phyloP scores from a whole-genome alignment of 2,329 filamentous ascomycete genomes.

The Fusarium transvaalense region DNA sequence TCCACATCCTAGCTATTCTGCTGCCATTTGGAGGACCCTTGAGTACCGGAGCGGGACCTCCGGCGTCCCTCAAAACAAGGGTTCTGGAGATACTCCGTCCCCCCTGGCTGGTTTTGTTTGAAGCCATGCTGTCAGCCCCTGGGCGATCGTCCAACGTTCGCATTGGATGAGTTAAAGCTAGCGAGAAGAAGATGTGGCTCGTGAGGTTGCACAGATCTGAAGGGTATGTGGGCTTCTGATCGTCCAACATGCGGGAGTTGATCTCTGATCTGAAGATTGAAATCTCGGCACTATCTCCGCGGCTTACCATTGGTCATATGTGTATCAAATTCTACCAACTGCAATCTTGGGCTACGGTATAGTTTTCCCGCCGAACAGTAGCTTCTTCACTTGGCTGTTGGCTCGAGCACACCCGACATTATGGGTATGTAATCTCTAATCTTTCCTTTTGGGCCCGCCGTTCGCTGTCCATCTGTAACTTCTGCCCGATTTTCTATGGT shows the following conservation, averaged over 20 bases:
- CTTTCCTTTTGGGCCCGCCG: background rate
- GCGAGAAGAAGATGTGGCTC: constrained; percentile 14
- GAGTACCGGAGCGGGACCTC: constrained; percentile 19
- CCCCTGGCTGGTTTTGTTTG: constrained; percentile 7
- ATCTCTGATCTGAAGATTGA: background rate
- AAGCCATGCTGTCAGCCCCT: constrained; percentile 17
- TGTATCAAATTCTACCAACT: background rate
- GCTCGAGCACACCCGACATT: background rate
- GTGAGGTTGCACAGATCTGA: constrained; percentile 24
- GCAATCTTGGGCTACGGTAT: background rate
- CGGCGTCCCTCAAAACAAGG: constrained; percentile 7
- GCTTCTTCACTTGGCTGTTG: background rate
- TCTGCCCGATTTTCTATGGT: background rate
- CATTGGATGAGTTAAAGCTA: background rate
- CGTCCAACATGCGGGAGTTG: constrained; percentile 5
- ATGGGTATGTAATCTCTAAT: background rate
- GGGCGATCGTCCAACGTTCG: background rate
- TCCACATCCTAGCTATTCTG: constrained; percentile 10
- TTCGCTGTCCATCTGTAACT: background rate
- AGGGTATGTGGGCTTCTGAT: constrained; percentile 20
- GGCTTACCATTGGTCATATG: constrained; percentile 11
- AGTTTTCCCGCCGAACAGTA: background rate
- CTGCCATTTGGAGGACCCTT: constrained; percentile 6
- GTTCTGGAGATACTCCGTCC: constrained; percentile 10
- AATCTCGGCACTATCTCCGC: background rate